A percentile compares a stretch with the other conserved stretches of the same genome.
These are phyloP conservation scores for Apiospora kogelbergensis DNA, from an alignment of 2,329 filamentous ascomycete genomes.

Conservation along the genomic window DNA sequence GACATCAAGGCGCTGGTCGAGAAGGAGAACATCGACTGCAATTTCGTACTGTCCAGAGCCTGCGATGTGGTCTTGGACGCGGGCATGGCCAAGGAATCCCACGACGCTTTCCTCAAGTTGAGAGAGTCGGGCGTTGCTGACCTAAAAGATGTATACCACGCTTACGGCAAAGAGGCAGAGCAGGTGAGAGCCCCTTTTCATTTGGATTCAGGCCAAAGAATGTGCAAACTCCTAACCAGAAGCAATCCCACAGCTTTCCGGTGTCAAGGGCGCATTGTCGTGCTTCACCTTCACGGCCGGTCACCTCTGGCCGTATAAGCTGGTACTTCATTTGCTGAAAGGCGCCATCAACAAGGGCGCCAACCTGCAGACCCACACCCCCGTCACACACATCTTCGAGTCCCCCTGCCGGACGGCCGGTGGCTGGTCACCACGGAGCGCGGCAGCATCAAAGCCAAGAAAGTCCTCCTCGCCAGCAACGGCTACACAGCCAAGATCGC, in stretches of 20 bases:
- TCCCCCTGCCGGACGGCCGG: constrained; percentile 15
- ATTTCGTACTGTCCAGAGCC: constrained; percentile 39
- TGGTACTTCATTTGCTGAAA: constrained; percentile 17
- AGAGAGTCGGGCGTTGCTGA: constrained; percentile 26
- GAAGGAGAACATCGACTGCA: constrained; percentile 41
- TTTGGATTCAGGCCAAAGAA: constrained; percentile 15
- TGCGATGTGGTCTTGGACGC: constrained; percentile 23
- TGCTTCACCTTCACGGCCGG: constrained; percentile 25
- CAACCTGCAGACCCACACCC: constrained; percentile 23
- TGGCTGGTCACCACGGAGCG: constrained; percentile 52
- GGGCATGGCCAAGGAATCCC: background rate
- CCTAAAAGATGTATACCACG: constrained; percentile 29
- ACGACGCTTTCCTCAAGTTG: constrained; percentile 20
- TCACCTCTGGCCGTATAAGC: constrained; percentile 21
- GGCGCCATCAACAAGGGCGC: constrained; percentile 11
- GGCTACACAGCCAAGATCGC: constrained; percentile 32
- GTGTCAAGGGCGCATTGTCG: constrained; percentile 30
- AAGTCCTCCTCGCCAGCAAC: constrained; percentile 38
- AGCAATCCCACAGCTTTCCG: constrained; percentile 21
- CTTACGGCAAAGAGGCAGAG: constrained; percentile 27
- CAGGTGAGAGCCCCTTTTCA: constrained; percentile 19
- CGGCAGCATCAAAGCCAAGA: constrained; percentile 51
- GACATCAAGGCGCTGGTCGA: constrained; percentile 37
- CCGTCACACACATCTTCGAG: constrained; percentile 17
- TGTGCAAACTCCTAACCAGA: constrained; percentile 20